Percentiles rank a stretch among this genome's conserved stretches.
Conservation (phyloP, 2,329 filamentous ascomycete genomes). For the Cladophialophora exuberans region DNA sequence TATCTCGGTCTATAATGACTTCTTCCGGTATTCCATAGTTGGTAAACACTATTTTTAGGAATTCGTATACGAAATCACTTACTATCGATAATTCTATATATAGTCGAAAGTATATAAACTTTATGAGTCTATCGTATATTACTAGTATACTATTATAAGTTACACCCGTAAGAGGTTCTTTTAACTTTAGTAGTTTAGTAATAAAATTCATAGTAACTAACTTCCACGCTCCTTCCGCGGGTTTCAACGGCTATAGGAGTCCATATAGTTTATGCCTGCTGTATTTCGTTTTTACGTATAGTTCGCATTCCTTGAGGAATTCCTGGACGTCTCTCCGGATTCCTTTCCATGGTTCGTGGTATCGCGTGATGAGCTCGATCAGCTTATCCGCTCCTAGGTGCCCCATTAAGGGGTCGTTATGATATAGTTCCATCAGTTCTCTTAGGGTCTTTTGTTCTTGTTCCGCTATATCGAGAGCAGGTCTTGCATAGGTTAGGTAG, state of each 20-base stretch:
- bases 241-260: neutral
- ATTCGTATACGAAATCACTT: neutral
- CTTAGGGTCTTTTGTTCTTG: neutral
- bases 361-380: constrained; percentile 18
- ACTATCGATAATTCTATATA: neutral
- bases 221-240: neutral
- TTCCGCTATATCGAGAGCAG: neutral
- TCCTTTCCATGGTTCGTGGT: constrained; percentile 14
- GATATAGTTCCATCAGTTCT: neutral
- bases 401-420: neutral
- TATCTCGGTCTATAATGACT: neutral
- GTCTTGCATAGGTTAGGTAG: constrained; percentile 5
- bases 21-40: neutral
- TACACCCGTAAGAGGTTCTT: neutral
- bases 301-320: constrained; percentile 18
- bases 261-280: constrained; percentile 21
- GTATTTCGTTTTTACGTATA: constrained; percentile 16
- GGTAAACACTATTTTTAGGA: neutral
- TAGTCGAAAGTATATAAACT: neutral
- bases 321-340: constrained; percentile 16
- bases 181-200: constrained; percentile 8
- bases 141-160: neutral
- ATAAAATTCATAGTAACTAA: constrained; percentile 2
- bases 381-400: constrained; percentile 21
- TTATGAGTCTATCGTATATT: neutral